Conservation (phyloP, 1,284 basidiomycete species). For the Heterobasidion parviporum region DNA sequence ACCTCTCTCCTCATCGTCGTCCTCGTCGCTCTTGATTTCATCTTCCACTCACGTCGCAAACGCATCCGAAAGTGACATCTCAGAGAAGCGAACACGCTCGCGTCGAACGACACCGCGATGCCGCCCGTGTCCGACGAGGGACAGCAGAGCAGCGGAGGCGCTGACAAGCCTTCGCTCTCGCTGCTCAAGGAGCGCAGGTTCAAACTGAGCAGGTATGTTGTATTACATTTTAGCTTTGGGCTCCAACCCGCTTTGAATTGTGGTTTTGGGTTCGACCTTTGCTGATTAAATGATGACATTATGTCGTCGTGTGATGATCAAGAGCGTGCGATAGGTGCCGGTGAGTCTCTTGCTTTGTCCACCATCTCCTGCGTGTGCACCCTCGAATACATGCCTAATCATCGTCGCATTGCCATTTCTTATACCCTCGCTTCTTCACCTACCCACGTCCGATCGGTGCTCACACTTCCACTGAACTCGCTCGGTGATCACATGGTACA, state of each 20-base stretch:
- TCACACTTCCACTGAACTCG: no score
- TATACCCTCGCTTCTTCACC: no score
- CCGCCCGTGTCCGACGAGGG: not conserved
- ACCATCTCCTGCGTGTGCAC: not conserved
- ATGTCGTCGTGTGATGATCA: not conserved
- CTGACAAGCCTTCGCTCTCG: conserved; percentile 15
- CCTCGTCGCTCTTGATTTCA: not conserved
- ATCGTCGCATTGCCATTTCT: no score
- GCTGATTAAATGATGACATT: no score
- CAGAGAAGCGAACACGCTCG: not conserved
- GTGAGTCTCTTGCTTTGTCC: conserved; percentile 32
- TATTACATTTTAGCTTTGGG: conserved; percentile 1
- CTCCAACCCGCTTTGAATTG: not conserved
- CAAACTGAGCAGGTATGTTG: conserved; percentile 69
- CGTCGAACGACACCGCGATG: not conserved
- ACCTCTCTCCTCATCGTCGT: not conserved
- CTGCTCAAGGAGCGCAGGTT: conserved; percentile 71
- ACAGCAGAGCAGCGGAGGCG: not conserved
- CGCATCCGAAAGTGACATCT: no score
- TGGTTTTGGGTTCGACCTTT: not conserved
- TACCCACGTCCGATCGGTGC: no score
- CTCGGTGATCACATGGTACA: no score
- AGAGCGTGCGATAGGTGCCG: conserved; percentile 83
- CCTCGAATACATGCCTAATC: conserved; percentile 1
- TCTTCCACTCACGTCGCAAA: not conserved